Conservation (phyloP, 345 rosid genomes). For the Boechera stricta region DNA sequence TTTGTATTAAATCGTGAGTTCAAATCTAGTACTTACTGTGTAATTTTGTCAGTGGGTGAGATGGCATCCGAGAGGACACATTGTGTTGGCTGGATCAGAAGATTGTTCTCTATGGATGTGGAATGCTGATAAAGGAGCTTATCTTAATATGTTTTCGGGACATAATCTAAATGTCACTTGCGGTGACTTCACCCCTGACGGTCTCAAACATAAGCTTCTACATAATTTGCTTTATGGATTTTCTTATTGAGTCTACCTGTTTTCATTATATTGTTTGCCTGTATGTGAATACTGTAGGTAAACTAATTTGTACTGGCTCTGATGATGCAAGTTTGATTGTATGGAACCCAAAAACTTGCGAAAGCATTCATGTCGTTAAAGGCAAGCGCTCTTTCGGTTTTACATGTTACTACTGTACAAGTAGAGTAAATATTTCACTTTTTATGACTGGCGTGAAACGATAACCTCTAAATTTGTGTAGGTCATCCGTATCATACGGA, state of each 20-base stretch:
- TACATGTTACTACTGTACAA: conserved; percentile 1
- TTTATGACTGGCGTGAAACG: conserved; percentile 4
- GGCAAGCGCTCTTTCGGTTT: conserved; percentile 47
- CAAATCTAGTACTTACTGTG: conserved; percentile 18
- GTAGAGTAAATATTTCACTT: neutral
- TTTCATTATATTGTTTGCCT: neutral
- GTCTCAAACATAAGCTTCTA: conserved; percentile 50
- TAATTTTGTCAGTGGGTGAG: conserved; percentile 74
- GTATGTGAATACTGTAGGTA: conserved; percentile 56
- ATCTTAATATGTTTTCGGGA: conserved; percentile 79
- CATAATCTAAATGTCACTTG: conserved; percentile 75
- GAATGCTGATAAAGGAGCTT: conserved; percentile 84
- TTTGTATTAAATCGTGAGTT: neutral
- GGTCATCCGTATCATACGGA: conserved; percentile 91
- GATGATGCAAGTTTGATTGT: conserved; percentile 88
- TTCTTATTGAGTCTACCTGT: neutral
- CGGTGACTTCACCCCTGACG: conserved; percentile 96
- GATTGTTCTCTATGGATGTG: conserved; percentile 90
- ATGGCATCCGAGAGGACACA: conserved; percentile 96
- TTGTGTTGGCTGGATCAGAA: conserved; percentile 86
- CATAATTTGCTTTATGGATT: neutral
- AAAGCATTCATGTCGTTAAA: conserved; percentile 69
- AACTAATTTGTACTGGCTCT: conserved; percentile 88
- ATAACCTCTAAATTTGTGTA: conserved; percentile 36
- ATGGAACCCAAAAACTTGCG: conserved; percentile 90